Base-by-base conservation (phyloP, 75 land plant genomes). In the Gnetum montanum region DNA sequence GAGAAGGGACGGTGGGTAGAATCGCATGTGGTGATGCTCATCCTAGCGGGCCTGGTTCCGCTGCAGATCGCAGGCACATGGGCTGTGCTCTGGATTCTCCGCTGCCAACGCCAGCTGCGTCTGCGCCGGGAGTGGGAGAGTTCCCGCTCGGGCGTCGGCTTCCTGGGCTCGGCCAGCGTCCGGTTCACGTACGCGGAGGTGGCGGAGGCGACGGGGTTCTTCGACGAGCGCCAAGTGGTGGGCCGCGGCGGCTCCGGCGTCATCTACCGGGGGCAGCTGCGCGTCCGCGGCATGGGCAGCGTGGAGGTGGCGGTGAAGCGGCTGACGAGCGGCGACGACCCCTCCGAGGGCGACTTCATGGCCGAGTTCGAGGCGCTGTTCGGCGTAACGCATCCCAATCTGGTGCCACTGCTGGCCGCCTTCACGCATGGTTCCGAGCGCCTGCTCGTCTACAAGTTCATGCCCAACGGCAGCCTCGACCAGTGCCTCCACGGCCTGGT, bases 291-390 rank as follows among this genome's bases (percentile, higher is more conserved):
- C n/a, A 72, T 72, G 19, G 72, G 72, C 46, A 85, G 90, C 1
- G 60, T 73, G 25, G 65, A 46, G 23, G 80, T 86, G 45, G 90
- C 90, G 2, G 68, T 86, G 24, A 86, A 86, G 59, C 75, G 73
- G 71, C 69, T 82, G 4, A 59, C 50, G 27, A 65, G 74, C 15
- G 68, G 70, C 23, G 79, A 76, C 1, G 19, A 44, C 1, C 71
- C 75, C 8, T 86, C 74, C 2, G 83, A 79, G 58, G 50, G 58
- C 41, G 87, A 86, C 46, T 86, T 79, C 61, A 61, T 46, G 10
- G 81, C 86, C 13, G 91, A 86, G 73, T 71, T 86, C 75, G 72
- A 86, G 69, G 69, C 77, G 4, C 46, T 85, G 3, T 60, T 62
- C 19, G 65, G 60, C 45, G 28, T 73, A 64, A 20, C 61, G 4